A percentile compares a stretch with the other conserved stretches of the same genome.
Evolutionary conservation across 306 rosid genomes (phyloP).

Genomic region (barrel medic (Medicago truncatula)): MtrunA17r5.0-ANR NC_053043.1:28114001-28114500

Average conservation of each 20-base stretch:
- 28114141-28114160: not conserved
- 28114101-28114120: not conserved
- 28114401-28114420: not conserved
- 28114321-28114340: too few species aligned
- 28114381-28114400: not conserved
- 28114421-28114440: not conserved
- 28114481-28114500: not conserved
- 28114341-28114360: too few species aligned
- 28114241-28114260: not conserved
- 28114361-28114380: too few species aligned
- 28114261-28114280: not conserved
- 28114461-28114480: not conserved
- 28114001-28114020: not conserved
- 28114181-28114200: not conserved
- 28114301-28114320: too few species aligned
- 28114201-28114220: not conserved
- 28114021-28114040: not conserved
- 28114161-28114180: not conserved
- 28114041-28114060: too few species aligned
- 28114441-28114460: not conserved
- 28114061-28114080: too few species aligned
- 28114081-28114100: not conserved
- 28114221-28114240: not conserved
- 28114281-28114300: not conserved
- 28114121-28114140: not conserved